Conservation (phyloP, 352 stramenopile species). For the Heterotrichella gracilis region DNA sequence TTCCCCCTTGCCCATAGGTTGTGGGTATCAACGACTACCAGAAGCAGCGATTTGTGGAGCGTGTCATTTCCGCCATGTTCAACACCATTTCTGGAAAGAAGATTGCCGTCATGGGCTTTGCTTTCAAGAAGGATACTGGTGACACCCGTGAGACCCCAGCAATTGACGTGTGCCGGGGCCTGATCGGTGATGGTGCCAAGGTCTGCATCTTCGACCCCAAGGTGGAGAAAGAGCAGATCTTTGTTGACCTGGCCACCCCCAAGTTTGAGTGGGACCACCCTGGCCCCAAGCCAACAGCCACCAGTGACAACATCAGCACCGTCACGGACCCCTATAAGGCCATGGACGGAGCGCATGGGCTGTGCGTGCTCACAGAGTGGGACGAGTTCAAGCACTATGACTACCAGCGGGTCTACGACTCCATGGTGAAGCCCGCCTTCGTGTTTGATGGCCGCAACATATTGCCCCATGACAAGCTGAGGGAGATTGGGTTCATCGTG, state of each 20-base stretch:
- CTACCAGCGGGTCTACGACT: constrained; percentile 64
- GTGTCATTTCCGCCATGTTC: constrained; percentile 89
- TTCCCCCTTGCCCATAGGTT: too few relatives aligned
- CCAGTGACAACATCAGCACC: background rate
- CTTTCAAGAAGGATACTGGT: constrained; percentile 98
- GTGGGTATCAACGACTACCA: constrained; percentile 99
- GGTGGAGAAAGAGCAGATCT: constrained; percentile 47
- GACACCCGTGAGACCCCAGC: constrained; percentile 89
- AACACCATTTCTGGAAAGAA: constrained; percentile 98
- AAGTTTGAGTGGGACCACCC: constrained; percentile 35
- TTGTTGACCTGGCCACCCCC: constrained; percentile 66
- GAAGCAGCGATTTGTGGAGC: constrained; percentile 89
- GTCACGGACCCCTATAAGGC: constrained; percentile 39
- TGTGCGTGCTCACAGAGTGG: constrained; percentile 87
- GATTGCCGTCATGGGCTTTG: constrained; percentile 91
- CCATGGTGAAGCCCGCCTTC: constrained; percentile 92
- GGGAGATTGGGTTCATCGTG: constrained; percentile 80
- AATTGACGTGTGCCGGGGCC: constrained; percentile 70
- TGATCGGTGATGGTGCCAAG: constrained; percentile 68
- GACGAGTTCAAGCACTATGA: constrained; percentile 88
- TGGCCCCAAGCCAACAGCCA: background rate
- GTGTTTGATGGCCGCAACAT: constrained; percentile 95
- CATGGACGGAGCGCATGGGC: constrained; percentile 50
- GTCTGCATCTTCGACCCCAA: constrained; percentile 91
- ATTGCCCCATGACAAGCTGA: constrained; percentile 56